Evolutionary conservation across 371 early-diverging fungal genomes (phyloP), one percentile per base, ranked within the genome.

Genomic region (Mortierella sp.): DNA sequence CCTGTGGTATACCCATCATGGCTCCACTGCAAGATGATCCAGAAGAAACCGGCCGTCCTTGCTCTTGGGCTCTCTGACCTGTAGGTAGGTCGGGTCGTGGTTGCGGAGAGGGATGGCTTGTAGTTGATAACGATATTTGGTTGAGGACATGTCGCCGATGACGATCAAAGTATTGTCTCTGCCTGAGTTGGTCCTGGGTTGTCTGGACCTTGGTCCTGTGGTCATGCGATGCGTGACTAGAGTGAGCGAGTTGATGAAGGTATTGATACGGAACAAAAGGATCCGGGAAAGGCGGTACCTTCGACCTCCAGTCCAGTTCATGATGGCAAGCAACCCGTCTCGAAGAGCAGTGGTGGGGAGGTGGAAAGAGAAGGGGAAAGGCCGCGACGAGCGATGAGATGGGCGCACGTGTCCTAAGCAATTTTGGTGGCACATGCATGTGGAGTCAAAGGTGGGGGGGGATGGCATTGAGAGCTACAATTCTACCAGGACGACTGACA

Each of bases 281-380:
- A 34, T 34, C 4, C 34, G 34, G 34, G 4, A 10, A 7, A 10
- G 10, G 34, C 34, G 10, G 19, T 12, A 69, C 63, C 58, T 62
- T 23, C 54, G 31, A 2, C 69, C 69, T 2, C 69, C 69, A 0
- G 69, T 69, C 69, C 69, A 69, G 54, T 69, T 69, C 69, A 69
- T 69, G 26, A n/a, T 46, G 45, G 43, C 7, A 34, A 34, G 34
- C 10, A n/a, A n/a, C n/a, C n/a, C n/a, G n/a, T n/a, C n/a, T n/a
- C n/a, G n/a, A 34, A 10, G 34, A 34, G 34, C 34, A 34, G 9
- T 23, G 34, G 14, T 23, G 13, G 48, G 9, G 6, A 23, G 23
- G 16, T 2, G 48, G 3, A 8, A 24, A 47, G 23, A 13, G 23
- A 23, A 23, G 24, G 24, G 24, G 24, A 4, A 23, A 47, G 23